Conservation (phyloP, 257 asterid species). For the Perilla frutescens region DNA sequence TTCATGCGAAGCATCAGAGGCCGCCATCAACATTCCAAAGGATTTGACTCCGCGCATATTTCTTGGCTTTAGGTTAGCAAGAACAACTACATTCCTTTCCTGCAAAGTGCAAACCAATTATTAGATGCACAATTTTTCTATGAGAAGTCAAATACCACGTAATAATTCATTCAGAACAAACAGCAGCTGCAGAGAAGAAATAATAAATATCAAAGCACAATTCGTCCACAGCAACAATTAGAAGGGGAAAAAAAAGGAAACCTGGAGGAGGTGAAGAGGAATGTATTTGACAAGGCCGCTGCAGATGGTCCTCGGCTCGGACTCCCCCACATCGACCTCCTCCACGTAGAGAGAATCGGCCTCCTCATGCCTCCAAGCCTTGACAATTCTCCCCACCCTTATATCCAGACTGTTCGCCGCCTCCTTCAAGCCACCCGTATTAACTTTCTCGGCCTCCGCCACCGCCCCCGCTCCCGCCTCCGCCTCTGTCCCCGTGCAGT, state of each 20-base stretch:
- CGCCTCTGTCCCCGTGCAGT: slow-evolving; percentile 48
- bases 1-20: slow-evolving; percentile 86
- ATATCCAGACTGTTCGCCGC: slow-evolving; percentile 80
- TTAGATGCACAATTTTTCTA: slow-evolving; percentile 14
- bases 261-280: slow-evolving; percentile 80
- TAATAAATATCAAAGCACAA: not conserved
- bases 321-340: slow-evolving; percentile 93
- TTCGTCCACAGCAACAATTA: not conserved
- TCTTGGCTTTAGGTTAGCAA: slow-evolving; percentile 94
- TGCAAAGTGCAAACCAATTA: slow-evolving; percentile 57
- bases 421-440: slow-evolving; percentile 44
- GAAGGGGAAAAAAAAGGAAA: slow-evolving; percentile 19
- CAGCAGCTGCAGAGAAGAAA: not conserved
- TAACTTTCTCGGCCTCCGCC: slow-evolving; percentile 30
- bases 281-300: slow-evolving; percentile 86
- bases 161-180: not conserved
- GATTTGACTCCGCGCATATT: slow-evolving; percentile 98
- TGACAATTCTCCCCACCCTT: slow-evolving; percentile 75
- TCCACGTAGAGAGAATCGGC: slow-evolving; percentile 97
- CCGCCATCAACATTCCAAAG: slow-evolving; percentile 95
- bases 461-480: slow-evolving; percentile 13
- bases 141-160: not conserved
- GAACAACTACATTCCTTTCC: slow-evolving; percentile 80
- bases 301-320: slow-evolving; percentile 87
- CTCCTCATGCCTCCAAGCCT: slow-evolving; percentile 90